Evolutionary conservation across 306 rosid species (phyloP).

Genomic region (Medicago truncatula): DNA sequence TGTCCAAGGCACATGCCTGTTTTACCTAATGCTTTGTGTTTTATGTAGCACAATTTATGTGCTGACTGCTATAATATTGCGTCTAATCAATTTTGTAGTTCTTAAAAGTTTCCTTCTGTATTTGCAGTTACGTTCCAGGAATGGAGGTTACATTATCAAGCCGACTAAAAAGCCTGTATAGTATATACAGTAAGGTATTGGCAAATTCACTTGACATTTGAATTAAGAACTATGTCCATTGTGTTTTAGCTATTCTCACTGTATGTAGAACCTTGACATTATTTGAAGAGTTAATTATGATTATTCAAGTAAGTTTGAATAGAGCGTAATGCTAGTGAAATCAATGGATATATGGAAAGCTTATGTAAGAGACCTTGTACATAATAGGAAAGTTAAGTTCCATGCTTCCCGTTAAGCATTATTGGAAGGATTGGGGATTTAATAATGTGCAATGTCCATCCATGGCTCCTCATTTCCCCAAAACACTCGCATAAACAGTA

Average conservation of each 20-base stretch:
- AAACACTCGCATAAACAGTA: slow-evolving; percentile 22
- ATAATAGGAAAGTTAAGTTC: too few species aligned
- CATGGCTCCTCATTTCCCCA: background rate
- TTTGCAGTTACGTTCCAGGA: slow-evolving; percentile 92
- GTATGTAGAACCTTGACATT: slow-evolving; percentile 30
- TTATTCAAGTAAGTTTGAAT: slow-evolving; percentile 24
- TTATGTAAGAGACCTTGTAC: slow-evolving; percentile 11
- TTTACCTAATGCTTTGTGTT: slow-evolving; percentile 25
- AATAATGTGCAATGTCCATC: slow-evolving; percentile 1
- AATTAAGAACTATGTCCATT: slow-evolving; percentile 18
- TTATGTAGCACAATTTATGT: slow-evolving; percentile 4
- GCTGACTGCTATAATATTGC: slow-evolving; percentile 8
- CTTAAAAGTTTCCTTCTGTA: slow-evolving; percentile 35
- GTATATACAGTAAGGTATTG: slow-evolving; percentile 92
- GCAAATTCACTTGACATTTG: slow-evolving; percentile 33
- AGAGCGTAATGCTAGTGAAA: slow-evolving; percentile 16
- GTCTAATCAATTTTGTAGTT: slow-evolving; percentile 27
- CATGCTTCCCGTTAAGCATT: too few species aligned
- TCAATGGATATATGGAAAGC: slow-evolving; percentile 10
- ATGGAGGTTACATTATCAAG: slow-evolving; percentile 96
- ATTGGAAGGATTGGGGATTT: slow-evolving; percentile 31
- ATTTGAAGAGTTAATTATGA: slow-evolving; percentile 24
- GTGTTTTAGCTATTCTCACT: slow-evolving; percentile 17
- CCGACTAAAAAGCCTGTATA: slow-evolving; percentile 89
- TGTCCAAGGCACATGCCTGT: slow-evolving; percentile 29